A percentile compares a stretch with the other conserved stretches of the same genome.
phyloP scores from a whole-genome alignment of 352 stramenopile species.

The Pythium vanterpoolii region DNA sequence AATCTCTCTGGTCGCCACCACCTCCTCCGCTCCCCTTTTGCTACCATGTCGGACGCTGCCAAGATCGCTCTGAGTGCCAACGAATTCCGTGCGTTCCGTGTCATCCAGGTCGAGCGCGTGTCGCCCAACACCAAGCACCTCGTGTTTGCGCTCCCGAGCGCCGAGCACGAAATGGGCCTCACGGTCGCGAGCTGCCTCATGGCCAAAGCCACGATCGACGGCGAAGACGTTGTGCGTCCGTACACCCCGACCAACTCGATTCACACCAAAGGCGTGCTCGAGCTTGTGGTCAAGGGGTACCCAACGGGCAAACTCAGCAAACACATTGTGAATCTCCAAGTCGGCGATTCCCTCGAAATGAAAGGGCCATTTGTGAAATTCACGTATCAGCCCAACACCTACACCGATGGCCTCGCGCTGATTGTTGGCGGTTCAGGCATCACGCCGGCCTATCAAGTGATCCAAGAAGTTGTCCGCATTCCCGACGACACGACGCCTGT shows the following conservation, averaged over 20 bases:
- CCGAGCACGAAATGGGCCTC: constrained; percentile 65
- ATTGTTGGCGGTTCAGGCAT: constrained; percentile 81
- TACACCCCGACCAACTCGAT: constrained; percentile 87
- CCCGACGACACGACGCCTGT: constrained; percentile 77
- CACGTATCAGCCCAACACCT: constrained; percentile 78
- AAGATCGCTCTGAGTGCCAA: constrained; percentile 42
- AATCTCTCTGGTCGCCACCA: neutral
- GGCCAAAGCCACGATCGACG: constrained; percentile 53
- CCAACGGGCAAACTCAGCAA: constrained; percentile 77
- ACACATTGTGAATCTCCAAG: constrained; percentile 72
- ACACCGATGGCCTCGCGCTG: constrained; percentile 66
- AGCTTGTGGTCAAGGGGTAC: constrained; percentile 88
- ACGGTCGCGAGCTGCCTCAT: constrained; percentile 59
- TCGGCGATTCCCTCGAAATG: constrained; percentile 77
- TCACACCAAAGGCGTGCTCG: constrained; percentile 61
- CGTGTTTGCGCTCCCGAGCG: constrained; percentile 46
- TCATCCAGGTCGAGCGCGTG: constrained; percentile 55
- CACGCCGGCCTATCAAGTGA: constrained; percentile 71
- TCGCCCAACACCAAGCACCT: constrained; percentile 65
- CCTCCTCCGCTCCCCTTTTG: neutral
- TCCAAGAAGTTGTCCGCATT: constrained; percentile 76
- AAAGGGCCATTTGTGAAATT: constrained; percentile 89
- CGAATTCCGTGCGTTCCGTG: constrained; percentile 64
- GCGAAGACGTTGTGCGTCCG: constrained; percentile 63
- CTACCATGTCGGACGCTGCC: constrained; percentile 7